Evolutionary conservation across 176 grass and related monocot genomes (phyloP), one percentile per base, ranked within the genome.

Genomic region (Zoysia pacifica): DNA sequence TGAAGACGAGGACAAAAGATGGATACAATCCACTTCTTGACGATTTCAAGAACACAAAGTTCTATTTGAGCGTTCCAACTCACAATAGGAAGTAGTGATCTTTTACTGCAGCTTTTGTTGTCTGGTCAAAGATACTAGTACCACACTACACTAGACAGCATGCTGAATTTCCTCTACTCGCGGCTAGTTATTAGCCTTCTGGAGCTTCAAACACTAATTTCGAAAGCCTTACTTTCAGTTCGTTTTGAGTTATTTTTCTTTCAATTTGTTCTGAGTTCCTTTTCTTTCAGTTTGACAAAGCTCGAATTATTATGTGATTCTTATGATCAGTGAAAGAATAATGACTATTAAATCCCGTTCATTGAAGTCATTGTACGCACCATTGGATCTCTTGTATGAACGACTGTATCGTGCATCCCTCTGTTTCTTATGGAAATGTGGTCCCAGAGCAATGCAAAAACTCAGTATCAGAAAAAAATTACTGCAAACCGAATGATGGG

Each of bases 11-110:
- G 87, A 95, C 90, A 38, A 95, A 93, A 80, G 92, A 99, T 68
- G 92, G 92, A 60, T 95, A 93, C 10, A 99, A 95, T 89, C 96
- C 92, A 73, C 90, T 99, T 42, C 84, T 93, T 43, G 90, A 99
- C 79, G 90, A 99, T 83, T 99, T 99, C 82, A 95, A 79, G 83
- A 95, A 95, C 81, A 98, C 96, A 1, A 98, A 91, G 62, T 95
- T 99, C 72, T 95, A 99, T 85, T 67, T 93, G 37, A 98, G 92
- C 35, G 90, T 99, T 41, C 96, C 92, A 20, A 95, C 96, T 20
- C 96, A 95, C 40, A 95, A 91, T 75, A 85, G 63, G 61, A 67
- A 84, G 68, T 97, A 91, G 62, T 42, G 46, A 18, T 37, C 41
- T n/a, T 61, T 7, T 20, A 7, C 58, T 41, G 9, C 48, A n/a